These are phyloP conservation scores for Talaromyces rugulosus DNA, from an alignment of 2,329 filamentous ascomycete species.

Conservation along the genomic window DNA sequence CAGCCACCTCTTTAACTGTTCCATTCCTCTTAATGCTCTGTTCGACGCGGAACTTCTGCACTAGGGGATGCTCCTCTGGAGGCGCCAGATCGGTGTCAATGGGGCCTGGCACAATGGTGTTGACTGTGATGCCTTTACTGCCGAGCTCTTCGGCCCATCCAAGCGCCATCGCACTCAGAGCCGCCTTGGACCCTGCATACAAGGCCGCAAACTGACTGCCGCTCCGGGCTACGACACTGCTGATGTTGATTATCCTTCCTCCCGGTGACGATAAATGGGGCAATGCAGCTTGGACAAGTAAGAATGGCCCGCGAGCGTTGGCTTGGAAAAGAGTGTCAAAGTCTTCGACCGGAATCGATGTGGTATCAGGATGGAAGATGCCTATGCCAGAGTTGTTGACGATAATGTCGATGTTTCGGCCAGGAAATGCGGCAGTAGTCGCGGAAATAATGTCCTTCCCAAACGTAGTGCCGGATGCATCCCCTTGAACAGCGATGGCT, in stretches of 20 bases:
- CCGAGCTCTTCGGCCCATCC: slow-evolving; percentile 2
- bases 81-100: slow-evolving; percentile 2
- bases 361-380: slow-evolving; percentile 9
- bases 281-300: slow-evolving; percentile 5
- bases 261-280: neutral
- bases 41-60: neutral
- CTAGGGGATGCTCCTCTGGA: slow-evolving; percentile 1
- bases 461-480: neutral
- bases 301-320: neutral
- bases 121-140: neutral
- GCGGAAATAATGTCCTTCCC: slow-evolving; percentile 13
- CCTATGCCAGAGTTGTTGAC: slow-evolving; percentile 17
- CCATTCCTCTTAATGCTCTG: slow-evolving; percentile 8
- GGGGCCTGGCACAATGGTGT: slow-evolving; percentile 2
- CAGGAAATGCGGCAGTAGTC: slow-evolving; percentile 14
- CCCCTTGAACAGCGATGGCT: neutral
- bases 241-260: slow-evolving; percentile 10
- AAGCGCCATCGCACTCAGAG: neutral
- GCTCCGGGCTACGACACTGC: slow-evolving; percentile 15
- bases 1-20: slow-evolving; percentile 3
- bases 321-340: slow-evolving; percentile 1
- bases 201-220: slow-evolving; percentile 13
- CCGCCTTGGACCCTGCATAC: slow-evolving; percentile 4
- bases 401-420: slow-evolving; percentile 17
- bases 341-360: slow-evolving; percentile 10